These are phyloP conservation scores for Xylariomycetidae sp. DNA, from an alignment of 2,329 filamentous ascomycete species.

Conservation along the genomic window DNA sequence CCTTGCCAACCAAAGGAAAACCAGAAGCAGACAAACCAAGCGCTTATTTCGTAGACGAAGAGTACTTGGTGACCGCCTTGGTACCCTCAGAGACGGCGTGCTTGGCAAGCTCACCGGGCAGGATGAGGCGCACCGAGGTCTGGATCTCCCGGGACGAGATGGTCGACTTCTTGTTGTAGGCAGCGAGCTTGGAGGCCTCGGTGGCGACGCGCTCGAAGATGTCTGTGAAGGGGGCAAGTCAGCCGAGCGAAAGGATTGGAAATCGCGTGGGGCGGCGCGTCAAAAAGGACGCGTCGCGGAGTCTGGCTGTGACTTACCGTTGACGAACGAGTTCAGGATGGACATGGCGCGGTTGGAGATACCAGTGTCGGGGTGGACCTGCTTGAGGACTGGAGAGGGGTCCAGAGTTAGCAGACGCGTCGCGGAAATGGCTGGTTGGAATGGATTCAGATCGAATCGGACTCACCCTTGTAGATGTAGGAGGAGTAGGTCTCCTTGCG, in stretches of 20 bases:
- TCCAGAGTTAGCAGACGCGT: conserved; percentile 24
- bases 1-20: conserved; percentile 51
- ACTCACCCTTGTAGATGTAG: conserved; percentile 99
- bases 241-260: conserved; percentile 1
- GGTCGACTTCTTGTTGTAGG: conserved; percentile 99
- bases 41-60: conserved; percentile 94
- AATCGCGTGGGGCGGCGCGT: conserved; percentile 6
- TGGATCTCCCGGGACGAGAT: conserved; percentile 99
- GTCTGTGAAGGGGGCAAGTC: conserved; percentile 51
- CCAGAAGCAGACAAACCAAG: conserved; percentile 35
- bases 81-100: conserved; percentile 99
- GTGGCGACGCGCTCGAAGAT: conserved; percentile 99
- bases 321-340: conserved; percentile 99
- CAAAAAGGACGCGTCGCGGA: conserved; percentile 13
- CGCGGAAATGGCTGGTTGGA: conserved; percentile 3
- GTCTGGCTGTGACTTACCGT: conserved; percentile 70
- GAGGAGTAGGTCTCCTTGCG: conserved; percentile 99
- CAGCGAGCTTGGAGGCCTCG: conserved; percentile 96
- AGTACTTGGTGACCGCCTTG: conserved; percentile 99
- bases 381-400: conserved; percentile 84
- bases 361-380: conserved; percentile 99
- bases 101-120: conserved; percentile 98
- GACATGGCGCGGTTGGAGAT: conserved; percentile 99
- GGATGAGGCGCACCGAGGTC: conserved; percentile 96
- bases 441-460: not conserved